These are phyloP conservation scores for Marasmius tenuissimus DNA, from an alignment of 1,284 basidiomycete species.

Conservation along the genomic window DNA sequence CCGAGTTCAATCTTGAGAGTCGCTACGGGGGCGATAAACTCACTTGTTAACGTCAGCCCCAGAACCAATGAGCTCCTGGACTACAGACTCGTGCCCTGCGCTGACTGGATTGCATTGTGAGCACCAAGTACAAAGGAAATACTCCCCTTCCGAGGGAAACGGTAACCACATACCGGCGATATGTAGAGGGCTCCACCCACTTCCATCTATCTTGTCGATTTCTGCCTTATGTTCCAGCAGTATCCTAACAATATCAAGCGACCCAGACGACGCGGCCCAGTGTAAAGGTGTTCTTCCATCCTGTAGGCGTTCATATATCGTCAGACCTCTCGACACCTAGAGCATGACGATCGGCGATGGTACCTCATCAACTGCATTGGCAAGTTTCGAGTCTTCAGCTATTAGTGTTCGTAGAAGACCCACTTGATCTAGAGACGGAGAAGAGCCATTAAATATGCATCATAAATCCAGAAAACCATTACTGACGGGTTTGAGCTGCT, in stretches of 20 bases:
- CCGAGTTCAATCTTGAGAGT: constrained; percentile 12
- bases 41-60: constrained; percentile 80
- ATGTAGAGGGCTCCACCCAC: constrained; percentile 87
- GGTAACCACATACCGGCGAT: constrained; percentile 65
- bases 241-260: constrained; percentile 69
- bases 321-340: constrained; percentile 2
- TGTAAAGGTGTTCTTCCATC: constrained; percentile 89
- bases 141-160: no score
- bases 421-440: constrained; percentile 62
- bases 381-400: constrained; percentile 62
- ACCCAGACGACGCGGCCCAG: constrained; percentile 82
- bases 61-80: constrained; percentile 79
- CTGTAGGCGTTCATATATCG: constrained; percentile 35
- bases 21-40: constrained; percentile 4
- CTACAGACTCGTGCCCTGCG: constrained; percentile 78
- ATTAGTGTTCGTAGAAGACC: constrained; percentile 73
- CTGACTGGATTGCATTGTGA: constrained; percentile 51
- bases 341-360: background rate
- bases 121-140: no score
- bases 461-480: background rate
- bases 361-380: constrained; percentile 73
- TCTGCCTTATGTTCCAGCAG: constrained; percentile 75
- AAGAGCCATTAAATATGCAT: constrained; percentile 1
- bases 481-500: constrained; percentile 67
- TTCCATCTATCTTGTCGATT: constrained; percentile 69